phyloP scores from a whole-genome alignment of 768 basidiomycete genomes.

The Cystofilobasidium macerans region DNA sequence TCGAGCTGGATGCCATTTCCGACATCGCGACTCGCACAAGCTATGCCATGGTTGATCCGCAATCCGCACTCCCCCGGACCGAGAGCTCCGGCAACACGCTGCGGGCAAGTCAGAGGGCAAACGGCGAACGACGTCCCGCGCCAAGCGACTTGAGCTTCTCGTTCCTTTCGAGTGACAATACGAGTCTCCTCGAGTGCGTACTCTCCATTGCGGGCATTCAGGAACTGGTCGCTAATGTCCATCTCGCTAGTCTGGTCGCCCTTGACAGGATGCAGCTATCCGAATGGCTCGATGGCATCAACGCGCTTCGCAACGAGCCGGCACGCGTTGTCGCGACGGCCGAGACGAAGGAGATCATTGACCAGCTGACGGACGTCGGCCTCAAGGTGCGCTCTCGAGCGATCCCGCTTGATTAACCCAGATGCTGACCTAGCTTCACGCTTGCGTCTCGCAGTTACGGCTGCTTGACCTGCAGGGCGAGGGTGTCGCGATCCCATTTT shows the following conservation, averaged over 20 bases:
- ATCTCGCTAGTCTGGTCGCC: constrained; percentile 42
- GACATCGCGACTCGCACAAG: constrained; percentile 57
- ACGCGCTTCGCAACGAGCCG: constrained; percentile 69
- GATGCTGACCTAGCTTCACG: background rate
- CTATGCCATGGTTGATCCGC: background rate
- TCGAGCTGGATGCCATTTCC: constrained; percentile 66
- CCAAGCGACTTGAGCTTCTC: constrained; percentile 21
- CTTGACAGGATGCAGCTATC: constrained; percentile 69
- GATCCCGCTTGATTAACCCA: background rate
- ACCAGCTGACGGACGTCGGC: constrained; percentile 79
- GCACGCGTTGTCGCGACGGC: constrained; percentile 73
- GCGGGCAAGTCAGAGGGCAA: background rate
- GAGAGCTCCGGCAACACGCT: background rate
- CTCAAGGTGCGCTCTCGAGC: constrained; percentile 68
- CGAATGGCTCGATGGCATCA: constrained; percentile 88
- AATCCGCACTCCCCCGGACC: background rate
- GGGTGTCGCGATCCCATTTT: constrained; percentile 76
- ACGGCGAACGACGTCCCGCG: background rate
- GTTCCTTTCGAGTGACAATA: constrained; percentile 2
- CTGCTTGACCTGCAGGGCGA: constrained; percentile 70
- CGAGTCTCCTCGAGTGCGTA: constrained; percentile 23
- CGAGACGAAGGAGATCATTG: constrained; percentile 73
- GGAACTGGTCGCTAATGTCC: background rate
- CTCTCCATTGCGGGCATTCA: background rate
- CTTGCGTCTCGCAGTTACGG: background rate